Conservation (phyloP, 345 rosid species). For the Euclidium syriacum region DNA sequence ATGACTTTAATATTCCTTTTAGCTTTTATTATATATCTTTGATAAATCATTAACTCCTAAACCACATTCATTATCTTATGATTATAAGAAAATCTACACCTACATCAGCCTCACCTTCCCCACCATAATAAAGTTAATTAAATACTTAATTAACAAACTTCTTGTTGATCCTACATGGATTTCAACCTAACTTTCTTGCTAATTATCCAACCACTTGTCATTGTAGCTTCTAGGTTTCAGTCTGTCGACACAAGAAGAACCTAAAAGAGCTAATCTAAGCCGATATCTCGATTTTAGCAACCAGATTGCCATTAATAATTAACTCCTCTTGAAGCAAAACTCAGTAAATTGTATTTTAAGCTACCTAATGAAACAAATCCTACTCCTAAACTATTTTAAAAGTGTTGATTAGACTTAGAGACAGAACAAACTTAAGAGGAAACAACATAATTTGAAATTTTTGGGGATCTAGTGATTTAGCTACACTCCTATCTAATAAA, state of each 20-base stretch:
- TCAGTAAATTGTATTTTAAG: background rate
- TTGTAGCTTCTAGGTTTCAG: no score
- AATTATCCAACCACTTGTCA: no score
- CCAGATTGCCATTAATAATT: background rate
- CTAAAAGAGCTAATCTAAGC: background rate
- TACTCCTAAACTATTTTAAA: background rate
- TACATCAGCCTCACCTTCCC: conserved; percentile 23
- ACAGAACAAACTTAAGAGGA: conserved; percentile 1
- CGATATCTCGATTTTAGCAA: background rate
- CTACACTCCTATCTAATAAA: background rate
- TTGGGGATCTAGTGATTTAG: conserved; percentile 2
- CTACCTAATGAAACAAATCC: background rate
- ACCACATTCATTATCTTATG: conserved; percentile 21
- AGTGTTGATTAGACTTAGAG: background rate
- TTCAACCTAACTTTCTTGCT: conserved; percentile 25
- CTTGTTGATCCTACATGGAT: conserved; percentile 14
- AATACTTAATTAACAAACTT: conserved; percentile 17
- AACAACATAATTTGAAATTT: background rate
- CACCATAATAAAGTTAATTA: background rate
- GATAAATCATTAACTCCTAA: conserved; percentile 8
- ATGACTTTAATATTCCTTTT: conserved; percentile 15
- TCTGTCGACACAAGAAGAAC: background rate
- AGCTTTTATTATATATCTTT: conserved; percentile 17
- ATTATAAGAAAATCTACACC: conserved; percentile 2
- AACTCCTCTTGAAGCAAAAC: no score